phyloP scores from a whole-genome alignment of 257 asterid genomes.

The Euphrasia confusa region DNA sequence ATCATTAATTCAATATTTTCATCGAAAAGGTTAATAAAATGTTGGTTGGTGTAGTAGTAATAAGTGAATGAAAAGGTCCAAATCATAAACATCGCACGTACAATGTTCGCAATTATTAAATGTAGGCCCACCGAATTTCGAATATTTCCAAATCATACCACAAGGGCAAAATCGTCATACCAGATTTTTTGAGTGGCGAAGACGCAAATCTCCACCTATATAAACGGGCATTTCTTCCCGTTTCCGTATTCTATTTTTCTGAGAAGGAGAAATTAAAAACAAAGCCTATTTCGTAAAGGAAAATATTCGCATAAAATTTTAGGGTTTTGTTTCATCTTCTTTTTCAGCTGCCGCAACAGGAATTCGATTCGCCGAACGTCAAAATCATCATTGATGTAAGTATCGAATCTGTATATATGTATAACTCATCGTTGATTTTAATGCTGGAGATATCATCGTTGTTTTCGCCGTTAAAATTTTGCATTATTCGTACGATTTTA shows the following conservation, averaged over 20 bases:
- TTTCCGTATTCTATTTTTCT: not conserved
- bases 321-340: not conserved
- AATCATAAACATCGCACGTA: not conserved
- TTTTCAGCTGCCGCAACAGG: not conserved
- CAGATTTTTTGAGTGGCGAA: not conserved
- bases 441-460: not conserved
- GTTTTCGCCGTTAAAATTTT: not conserved
- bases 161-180: not conserved
- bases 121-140: not conserved
- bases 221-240: not conserved
- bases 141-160: too few species aligned
- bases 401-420: not conserved
- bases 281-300: too few species aligned
- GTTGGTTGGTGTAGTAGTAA: too few species aligned
- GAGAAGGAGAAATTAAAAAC: not conserved
- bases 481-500: too few species aligned
- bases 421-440: not conserved
- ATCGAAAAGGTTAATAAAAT: too few species aligned
- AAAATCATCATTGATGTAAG: not conserved
- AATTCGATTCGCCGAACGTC: not conserved
- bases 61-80: not conserved
- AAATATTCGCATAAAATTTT: not conserved
- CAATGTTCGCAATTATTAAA: not conserved
- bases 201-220: not conserved
- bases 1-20: too few species aligned